Evolutionary conservation across 2,329 filamentous ascomycete genomes (phyloP).

Genomic region (Talaromyces sp.): DNA sequence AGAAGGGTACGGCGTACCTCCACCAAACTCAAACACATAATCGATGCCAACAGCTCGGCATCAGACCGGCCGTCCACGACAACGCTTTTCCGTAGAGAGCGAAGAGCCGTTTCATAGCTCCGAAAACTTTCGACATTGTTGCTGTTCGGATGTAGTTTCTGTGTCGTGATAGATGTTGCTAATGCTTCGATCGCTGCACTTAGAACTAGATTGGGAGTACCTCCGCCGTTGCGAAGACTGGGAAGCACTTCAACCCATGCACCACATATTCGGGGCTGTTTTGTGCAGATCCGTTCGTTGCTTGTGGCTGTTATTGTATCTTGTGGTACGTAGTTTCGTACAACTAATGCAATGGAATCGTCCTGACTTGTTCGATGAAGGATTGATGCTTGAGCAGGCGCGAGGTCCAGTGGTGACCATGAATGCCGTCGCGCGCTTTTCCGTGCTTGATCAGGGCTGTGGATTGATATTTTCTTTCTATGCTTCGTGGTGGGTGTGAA

Average conservation of each 20-base stretch:
- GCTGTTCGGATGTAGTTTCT: background rate
- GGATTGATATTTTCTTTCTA: background rate
- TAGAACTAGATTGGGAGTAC: constrained; percentile 15
- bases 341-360: background rate
- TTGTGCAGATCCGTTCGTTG: background rate
- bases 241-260: constrained; percentile 43
- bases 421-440: no score
- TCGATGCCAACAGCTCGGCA: constrained; percentile 29
- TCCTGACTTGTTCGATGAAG: background rate
- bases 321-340: background rate
- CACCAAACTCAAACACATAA: constrained; percentile 36
- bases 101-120: background rate
- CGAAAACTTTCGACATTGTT: background rate
- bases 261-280: constrained; percentile 35
- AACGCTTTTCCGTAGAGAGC: constrained; percentile 16
- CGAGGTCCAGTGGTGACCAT: no score
- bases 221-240: constrained; percentile 24
- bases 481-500: constrained; percentile 11
- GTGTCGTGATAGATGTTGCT: background rate
- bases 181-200: background rate
- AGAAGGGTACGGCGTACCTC: constrained; percentile 23
- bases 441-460: no score
- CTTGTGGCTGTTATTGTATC: background rate
- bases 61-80: constrained; percentile 17
- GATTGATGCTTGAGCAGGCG: background rate